phyloP scores from a whole-genome alignment of 2,329 filamentous ascomycete species.

The Parastagonospora nodorum region DNA sequence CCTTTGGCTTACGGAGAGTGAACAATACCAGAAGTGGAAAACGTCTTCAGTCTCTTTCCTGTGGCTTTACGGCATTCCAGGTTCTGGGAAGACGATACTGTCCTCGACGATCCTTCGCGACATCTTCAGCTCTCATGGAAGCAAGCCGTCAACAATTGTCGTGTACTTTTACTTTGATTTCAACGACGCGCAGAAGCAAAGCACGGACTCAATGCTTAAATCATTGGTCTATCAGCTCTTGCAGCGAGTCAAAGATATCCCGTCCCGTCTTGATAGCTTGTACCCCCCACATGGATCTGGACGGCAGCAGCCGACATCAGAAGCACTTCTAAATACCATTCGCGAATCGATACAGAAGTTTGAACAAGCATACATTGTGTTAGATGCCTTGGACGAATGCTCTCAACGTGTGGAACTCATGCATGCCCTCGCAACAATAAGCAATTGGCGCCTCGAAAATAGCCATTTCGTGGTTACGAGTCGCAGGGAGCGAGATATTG shows the following conservation, averaged over 20 bases:
- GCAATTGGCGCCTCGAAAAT: constrained; percentile 19
- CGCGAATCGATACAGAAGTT: constrained; percentile 30
- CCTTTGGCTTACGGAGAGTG: constrained; percentile 17
- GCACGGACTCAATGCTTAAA: constrained; percentile 36
- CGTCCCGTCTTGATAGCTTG: constrained; percentile 22
- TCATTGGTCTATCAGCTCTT: constrained; percentile 46
- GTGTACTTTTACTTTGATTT: constrained; percentile 38
- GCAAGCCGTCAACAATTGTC: constrained; percentile 5
- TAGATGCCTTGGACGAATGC: constrained; percentile 38
- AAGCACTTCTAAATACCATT: constrained; percentile 21
- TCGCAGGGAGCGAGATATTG: constrained; percentile 29
- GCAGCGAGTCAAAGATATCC: constrained; percentile 14
- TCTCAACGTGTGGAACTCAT: constrained; percentile 23
- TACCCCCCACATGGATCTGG: constrained; percentile 26
- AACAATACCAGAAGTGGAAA: constrained; percentile 10
- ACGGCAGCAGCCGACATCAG: constrained; percentile 23
- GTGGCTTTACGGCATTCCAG: constrained; percentile 3
- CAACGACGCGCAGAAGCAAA: constrained; percentile 44
- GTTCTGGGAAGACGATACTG: constrained; percentile 20
- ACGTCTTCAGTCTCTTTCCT: not conserved
- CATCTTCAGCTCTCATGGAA: constrained; percentile 10
- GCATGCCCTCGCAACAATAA: constrained; percentile 17
- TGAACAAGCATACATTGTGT: constrained; percentile 13
- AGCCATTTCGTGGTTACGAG: constrained; percentile 30
- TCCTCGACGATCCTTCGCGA: constrained; percentile 27